Conservation (phyloP, 2,329 filamentous ascomycete species). For the Hymenoscyphus fraxineus region DNA sequence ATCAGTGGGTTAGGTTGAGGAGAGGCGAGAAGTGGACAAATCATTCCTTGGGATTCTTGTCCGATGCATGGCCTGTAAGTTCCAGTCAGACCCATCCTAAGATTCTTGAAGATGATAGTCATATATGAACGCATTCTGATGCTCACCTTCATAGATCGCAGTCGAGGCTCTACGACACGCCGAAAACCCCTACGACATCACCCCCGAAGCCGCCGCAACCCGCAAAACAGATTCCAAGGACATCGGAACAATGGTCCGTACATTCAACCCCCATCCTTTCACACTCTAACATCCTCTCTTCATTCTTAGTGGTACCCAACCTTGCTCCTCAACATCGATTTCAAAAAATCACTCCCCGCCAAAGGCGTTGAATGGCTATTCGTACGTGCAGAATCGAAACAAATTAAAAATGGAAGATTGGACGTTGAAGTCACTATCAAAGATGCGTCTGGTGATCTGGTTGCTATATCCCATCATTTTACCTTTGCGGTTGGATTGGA, state of each 20-base stretch:
- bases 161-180: slow-evolving; percentile 48
- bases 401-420: slow-evolving; percentile 66
- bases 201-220: slow-evolving; percentile 12
- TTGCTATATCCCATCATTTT: slow-evolving; percentile 67
- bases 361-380: slow-evolving; percentile 72
- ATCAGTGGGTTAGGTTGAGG: slow-evolving; percentile 64
- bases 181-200: slow-evolving; percentile 27
- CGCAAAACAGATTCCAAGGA: slow-evolving; percentile 10
- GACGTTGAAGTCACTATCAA: slow-evolving; percentile 69
- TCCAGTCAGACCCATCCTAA: not conserved
- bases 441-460: slow-evolving; percentile 60
- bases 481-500: slow-evolving; percentile 59
- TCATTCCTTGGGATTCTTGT: slow-evolving; percentile 59
- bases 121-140: not conserved
- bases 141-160: slow-evolving; percentile 41
- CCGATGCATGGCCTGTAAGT: slow-evolving; percentile 56
- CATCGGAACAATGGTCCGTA: slow-evolving; percentile 1
- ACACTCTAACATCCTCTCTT: too few relatives aligned
- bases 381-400: slow-evolving; percentile 60
- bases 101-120: not conserved
- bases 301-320: slow-evolving; percentile 44
- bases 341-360: slow-evolving; percentile 67
- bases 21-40: slow-evolving; percentile 61
- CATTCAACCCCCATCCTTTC: not conserved
- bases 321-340: slow-evolving; percentile 68